Evolutionary conservation across 2,329 filamentous ascomycete species (phyloP).

Genomic region (Harringtonia aguacate): DNA sequence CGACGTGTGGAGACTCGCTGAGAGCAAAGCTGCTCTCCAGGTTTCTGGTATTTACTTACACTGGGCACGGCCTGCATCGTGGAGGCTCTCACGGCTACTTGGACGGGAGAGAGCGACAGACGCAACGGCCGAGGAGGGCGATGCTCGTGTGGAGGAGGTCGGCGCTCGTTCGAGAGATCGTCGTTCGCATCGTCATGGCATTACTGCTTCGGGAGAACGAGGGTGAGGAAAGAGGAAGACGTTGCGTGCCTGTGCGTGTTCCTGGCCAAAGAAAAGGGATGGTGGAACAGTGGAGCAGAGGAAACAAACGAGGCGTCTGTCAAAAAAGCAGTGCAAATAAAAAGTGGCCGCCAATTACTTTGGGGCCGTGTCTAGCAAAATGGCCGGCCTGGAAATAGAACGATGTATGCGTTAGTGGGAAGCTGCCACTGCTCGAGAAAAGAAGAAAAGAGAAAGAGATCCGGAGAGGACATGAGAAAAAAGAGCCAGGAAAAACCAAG

Average conservation of each 20-base stretch:
- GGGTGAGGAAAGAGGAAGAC: background rate
- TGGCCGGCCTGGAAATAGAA: background rate
- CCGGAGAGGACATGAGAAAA: background rate
- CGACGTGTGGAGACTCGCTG: background rate
- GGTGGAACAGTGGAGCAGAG: background rate
- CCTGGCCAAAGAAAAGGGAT: background rate
- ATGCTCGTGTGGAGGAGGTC: slow-evolving; percentile 19
- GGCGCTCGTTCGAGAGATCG: slow-evolving; percentile 18
- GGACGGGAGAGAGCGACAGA: slow-evolving; percentile 9
- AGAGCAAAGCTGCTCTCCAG: background rate
- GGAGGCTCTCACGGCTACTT: slow-evolving; percentile 14
- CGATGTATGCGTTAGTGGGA: background rate
- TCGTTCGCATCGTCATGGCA: slow-evolving; percentile 28
- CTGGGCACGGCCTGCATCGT: slow-evolving; percentile 30
- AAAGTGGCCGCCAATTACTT: background rate
- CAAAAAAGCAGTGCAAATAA: background rate
- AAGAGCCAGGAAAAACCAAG: background rate
- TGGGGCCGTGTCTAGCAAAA: background rate
- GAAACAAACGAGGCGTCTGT: background rate
- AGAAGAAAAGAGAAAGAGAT: background rate
- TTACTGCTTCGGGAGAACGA: slow-evolving; percentile 10
- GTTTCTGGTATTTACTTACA: slow-evolving; percentile 25
- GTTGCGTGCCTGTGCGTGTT: no score
- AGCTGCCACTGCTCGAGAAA: slow-evolving; percentile 3
- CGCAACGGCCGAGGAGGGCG: slow-evolving; percentile 19